Percentiles rank a stretch among this genome's conserved stretches.
Evolutionary conservation across 352 stramenopile species (phyloP).

Genomic region (Globisporangium nodosum): DNA sequence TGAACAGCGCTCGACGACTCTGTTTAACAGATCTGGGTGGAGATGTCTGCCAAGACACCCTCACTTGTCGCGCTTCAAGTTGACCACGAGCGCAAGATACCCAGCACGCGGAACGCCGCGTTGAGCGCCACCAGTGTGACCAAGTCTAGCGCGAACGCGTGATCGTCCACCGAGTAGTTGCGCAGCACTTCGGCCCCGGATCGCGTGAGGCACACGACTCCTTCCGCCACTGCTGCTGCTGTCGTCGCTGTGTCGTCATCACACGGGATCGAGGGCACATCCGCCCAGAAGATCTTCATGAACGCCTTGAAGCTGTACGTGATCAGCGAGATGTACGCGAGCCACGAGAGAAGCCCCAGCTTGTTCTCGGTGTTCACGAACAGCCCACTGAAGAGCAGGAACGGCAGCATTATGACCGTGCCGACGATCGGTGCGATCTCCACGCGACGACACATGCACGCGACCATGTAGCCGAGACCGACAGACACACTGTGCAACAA

Average conservation of each 20-base stretch:
- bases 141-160: too few relatives aligned
- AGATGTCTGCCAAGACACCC: background rate
- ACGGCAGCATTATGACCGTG: constrained; percentile 28
- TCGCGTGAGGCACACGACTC: background rate
- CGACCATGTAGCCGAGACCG: constrained; percentile 38
- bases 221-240: background rate
- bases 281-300: constrained; percentile 46
- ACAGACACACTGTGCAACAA: constrained; percentile 27
- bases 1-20: too few relatives aligned
- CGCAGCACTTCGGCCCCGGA: background rate
- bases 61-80: background rate
- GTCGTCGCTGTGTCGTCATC: background rate
- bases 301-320: constrained; percentile 42
- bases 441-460: constrained; percentile 21
- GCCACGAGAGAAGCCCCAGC: constrained; percentile 40
- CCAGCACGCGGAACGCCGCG: background rate
- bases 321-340: constrained; percentile 39
- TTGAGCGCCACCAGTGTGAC: background rate
- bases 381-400: constrained; percentile 40
- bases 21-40: too few relatives aligned
- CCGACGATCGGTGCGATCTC: constrained; percentile 34
- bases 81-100: background rate
- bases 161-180: background rate
- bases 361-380: constrained; percentile 36
- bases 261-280: constrained; percentile 30